Base-by-base conservation (phyloP, 176 grass and related monocot species). In the bread wheat (Triticum aestivum) region DNA sequence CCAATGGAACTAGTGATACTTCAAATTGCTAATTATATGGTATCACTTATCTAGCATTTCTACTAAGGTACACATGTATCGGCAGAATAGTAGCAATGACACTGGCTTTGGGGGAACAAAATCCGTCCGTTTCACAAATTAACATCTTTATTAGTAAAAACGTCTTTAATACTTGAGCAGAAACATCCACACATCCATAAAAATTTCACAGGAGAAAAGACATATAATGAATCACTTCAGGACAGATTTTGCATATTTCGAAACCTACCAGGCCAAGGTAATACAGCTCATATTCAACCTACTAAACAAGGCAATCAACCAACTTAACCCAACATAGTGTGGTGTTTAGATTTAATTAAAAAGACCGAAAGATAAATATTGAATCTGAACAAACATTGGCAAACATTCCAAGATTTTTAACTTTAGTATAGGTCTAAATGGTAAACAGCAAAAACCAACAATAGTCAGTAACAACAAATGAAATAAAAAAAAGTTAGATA, bases 321-420 rank as follows among this genome's bases (percentile, higher is more conserved):
- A 90, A 49, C 26, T 56, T 26, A 73, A 24, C 29, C 77, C 11
- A 69, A 77, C 17, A 80, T 6, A 64, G 13, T 18, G 9, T 32
- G 23, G 11, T 66, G 32, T 18, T 64, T 42, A 83, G 11, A 78
- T 70, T 80, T 33, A 77, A 77, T 37, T 47, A 86, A 27, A 86
- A 82, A 82, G 29, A 82, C n/a, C 20, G 4, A 77, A 69, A 5
- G 4, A 11, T 52, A 77, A 89, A 84, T 73, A 59, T 73, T 84
- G 11, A 17, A 85, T 18, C 2, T 7, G 58, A 44, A 80, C 27
- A 79, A 85, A 71, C 11, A 84, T 23, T 17, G 72, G 23, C 44
- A 47, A 47, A 47, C 11, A 49, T 34, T 34, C 33, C 33, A 34
- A 34, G 33, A 34, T 34, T 34, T 34, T 34, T 34, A 34, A 34